These are phyloP conservation scores for Candida sanyaensis DNA, from an alignment of 1,139 yeast genomes.

Conservation along the genomic window DNA sequence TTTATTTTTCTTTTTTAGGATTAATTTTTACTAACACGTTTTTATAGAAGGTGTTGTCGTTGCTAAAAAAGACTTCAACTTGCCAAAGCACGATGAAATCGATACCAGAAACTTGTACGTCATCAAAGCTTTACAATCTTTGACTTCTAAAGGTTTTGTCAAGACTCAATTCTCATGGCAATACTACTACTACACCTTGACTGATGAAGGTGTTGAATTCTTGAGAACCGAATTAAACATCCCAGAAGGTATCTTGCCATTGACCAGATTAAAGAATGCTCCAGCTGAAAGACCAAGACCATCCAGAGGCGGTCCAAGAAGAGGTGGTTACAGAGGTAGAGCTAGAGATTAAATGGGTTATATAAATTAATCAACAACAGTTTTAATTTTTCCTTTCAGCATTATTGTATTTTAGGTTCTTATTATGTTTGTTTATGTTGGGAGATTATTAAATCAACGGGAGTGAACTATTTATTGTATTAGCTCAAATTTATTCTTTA, in stretches of 20 bases:
- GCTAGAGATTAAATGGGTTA: slow-evolving; percentile 40
- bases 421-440: slow-evolving; percentile 16
- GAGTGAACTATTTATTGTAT: slow-evolving; percentile 5
- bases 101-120: slow-evolving; percentile 97
- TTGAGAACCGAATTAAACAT: slow-evolving; percentile 98
- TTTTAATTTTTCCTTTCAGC: slow-evolving; percentile 9
- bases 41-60: slow-evolving; percentile 94
- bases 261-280: slow-evolving; percentile 95
- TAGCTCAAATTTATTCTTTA: slow-evolving; percentile 3
- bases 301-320: slow-evolving; percentile 39
- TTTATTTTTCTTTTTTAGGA: neutral
- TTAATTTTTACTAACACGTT: slow-evolving; percentile 28
- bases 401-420: slow-evolving; percentile 15
- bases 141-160: slow-evolving; percentile 98
- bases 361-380: neutral
- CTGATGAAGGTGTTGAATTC: slow-evolving; percentile 99
- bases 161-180: slow-evolving; percentile 99
- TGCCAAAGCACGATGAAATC: slow-evolving; percentile 96
- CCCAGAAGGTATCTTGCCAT: slow-evolving; percentile 98
- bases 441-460: slow-evolving; percentile 5
- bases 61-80: slow-evolving; percentile 98
- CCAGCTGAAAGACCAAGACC: slow-evolving; percentile 79
- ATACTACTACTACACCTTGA: slow-evolving; percentile 99
- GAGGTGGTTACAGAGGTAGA: slow-evolving; percentile 48
- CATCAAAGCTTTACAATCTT: slow-evolving; percentile 99